These are phyloP conservation scores for Dinochytrium kinnereticum DNA, from an alignment of 371 early-diverging fungal species.

Conservation along the genomic window DNA sequence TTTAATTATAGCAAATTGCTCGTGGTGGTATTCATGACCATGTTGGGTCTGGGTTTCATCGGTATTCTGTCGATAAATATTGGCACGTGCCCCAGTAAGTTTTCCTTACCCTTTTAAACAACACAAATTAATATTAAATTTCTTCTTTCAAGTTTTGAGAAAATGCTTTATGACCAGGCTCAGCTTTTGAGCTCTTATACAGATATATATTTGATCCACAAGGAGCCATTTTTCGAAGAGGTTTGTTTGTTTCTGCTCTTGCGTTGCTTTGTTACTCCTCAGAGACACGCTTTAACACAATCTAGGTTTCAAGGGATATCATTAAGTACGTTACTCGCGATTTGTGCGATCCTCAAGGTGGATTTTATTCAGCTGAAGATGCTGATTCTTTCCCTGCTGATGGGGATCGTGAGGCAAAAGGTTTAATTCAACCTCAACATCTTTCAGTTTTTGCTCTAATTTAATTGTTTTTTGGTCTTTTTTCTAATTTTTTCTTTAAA, in stretches of 20 bases:
- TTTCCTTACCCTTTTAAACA: constrained; percentile 6
- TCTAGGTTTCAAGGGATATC: constrained; percentile 57
- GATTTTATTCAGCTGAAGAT: constrained; percentile 75
- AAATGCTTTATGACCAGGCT: constrained; percentile 73
- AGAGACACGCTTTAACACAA: background rate
- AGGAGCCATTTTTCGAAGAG: constrained; percentile 49
- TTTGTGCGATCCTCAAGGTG: constrained; percentile 57
- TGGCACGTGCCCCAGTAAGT: constrained; percentile 53
- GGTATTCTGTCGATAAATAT: constrained; percentile 51
- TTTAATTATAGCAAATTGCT: constrained; percentile 29
- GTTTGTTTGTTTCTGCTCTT: constrained; percentile 18
- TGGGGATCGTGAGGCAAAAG: constrained; percentile 51
- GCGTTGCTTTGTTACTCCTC: too few relatives aligned
- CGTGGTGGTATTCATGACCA: constrained; percentile 73
- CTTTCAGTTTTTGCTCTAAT: background rate
- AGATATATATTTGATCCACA: constrained; percentile 56
- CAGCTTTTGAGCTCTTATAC: constrained; percentile 62
- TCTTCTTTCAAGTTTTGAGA: constrained; percentile 69
- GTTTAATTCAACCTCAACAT: too few relatives aligned
- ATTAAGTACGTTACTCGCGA: constrained; percentile 61
- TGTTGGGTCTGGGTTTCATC: constrained; percentile 66
- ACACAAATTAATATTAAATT: constrained; percentile 28
- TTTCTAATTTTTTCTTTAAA: background rate
- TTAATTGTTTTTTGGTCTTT: background rate
- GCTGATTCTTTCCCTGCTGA: constrained; percentile 66